These are phyloP conservation scores for Citrus maxima DNA, from an alignment of 345 rosid species.

Conservation along the genomic window DNA sequence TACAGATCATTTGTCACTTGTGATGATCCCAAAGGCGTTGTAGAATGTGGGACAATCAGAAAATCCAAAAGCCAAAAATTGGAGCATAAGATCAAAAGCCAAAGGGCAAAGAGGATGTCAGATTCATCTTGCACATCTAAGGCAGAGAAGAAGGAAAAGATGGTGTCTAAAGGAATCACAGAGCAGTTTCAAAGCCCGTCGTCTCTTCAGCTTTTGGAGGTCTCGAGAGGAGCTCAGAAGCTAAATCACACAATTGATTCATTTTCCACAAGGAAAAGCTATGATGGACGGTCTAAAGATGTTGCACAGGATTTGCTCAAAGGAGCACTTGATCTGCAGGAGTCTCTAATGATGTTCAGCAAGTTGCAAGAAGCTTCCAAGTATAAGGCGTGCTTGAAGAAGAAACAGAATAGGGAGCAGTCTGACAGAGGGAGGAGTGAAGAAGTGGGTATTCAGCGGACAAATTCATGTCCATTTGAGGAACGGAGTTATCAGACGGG, in stretches of 20 bases:
- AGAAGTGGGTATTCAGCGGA: constrained; percentile 33
- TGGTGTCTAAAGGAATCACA: constrained; percentile 11
- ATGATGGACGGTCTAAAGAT: constrained; percentile 48
- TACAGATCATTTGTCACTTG: constrained; percentile 85
- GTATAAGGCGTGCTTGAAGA: constrained; percentile 47
- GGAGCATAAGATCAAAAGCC: constrained; percentile 35
- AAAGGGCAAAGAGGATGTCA: constrained; percentile 23
- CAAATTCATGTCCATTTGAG: constrained; percentile 30
- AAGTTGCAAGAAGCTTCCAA: constrained; percentile 72
- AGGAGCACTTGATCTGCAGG: constrained; percentile 89
- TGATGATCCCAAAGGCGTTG: constrained; percentile 84
- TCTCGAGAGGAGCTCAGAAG: constrained; percentile 78
- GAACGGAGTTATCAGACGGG: constrained; percentile 25
- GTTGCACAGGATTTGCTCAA: constrained; percentile 65
- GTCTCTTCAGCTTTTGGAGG: constrained; percentile 69
- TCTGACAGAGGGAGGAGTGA: constrained; percentile 23
- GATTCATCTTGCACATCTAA: constrained; percentile 12
- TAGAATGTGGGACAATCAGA: constrained; percentile 72
- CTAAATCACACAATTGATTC: constrained; percentile 65
- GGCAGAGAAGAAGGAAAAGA: constrained; percentile 32
- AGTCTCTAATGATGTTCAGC: constrained; percentile 70
- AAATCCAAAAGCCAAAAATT: constrained; percentile 47
- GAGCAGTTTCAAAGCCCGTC: constrained; percentile 30
- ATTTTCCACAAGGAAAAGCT: constrained; percentile 48
- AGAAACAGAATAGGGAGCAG: constrained; percentile 33